Conservation (phyloP, 192 early-diverging fungal genomes). For the Phycomyces blakesleeanus region DNA sequence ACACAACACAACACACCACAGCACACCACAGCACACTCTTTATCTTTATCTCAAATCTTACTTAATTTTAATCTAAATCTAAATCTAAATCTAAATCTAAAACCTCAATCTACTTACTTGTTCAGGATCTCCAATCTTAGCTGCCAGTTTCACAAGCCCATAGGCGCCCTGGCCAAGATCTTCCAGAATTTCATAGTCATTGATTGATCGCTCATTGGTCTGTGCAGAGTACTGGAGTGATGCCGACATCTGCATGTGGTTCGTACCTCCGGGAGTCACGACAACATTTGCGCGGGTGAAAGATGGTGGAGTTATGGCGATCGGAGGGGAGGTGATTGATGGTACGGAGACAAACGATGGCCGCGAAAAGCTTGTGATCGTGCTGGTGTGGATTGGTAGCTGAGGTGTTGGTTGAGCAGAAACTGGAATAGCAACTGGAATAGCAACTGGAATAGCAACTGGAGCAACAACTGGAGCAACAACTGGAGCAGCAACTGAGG, state of each 20-base stretch:
- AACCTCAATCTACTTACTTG: too few relatives aligned
- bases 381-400: background rate
- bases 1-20: too few relatives aligned
- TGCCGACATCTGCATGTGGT: background rate
- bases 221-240: constrained; percentile 40
- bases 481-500: too few relatives aligned
- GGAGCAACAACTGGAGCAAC: too few relatives aligned
- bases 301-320: constrained; percentile 6
- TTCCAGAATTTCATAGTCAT: constrained; percentile 59
- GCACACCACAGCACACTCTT: too few relatives aligned
- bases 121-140: constrained; percentile 43
- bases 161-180: constrained; percentile 71
- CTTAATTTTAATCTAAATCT: too few relatives aligned
- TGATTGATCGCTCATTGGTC: constrained; percentile 39
- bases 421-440: background rate
- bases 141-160: constrained; percentile 62
- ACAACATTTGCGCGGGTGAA: background rate
- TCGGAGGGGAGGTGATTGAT: background rate
- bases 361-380: constrained; percentile 7
- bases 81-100: too few relatives aligned
- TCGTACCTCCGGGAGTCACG: background rate
- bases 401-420: background rate
- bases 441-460: too few relatives aligned
- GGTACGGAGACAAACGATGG: background rate
- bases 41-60: too few relatives aligned